These are phyloP conservation scores for Colletotrichum tabaci DNA, from an alignment of 2,329 filamentous ascomycete genomes.

Conservation along the genomic window DNA sequence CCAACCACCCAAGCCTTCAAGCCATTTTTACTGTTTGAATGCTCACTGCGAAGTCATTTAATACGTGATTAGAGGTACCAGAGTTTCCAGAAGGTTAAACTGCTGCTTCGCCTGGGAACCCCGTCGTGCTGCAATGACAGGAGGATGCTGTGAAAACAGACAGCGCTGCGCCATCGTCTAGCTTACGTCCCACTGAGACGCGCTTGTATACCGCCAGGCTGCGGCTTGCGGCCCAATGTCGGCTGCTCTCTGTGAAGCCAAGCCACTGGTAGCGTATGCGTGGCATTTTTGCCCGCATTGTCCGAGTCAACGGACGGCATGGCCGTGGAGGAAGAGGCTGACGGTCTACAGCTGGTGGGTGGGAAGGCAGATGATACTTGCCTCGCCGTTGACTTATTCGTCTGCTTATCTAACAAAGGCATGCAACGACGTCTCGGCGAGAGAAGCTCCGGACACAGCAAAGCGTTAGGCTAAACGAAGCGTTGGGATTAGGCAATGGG, in stretches of 20 bases:
- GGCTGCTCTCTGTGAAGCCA: constrained; percentile 4
- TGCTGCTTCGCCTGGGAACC: background rate
- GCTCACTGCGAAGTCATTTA: background rate
- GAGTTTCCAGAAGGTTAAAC: background rate
- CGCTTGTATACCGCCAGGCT: background rate
- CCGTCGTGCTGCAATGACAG: background rate
- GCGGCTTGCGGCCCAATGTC: constrained; percentile 5
- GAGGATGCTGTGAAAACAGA: background rate
- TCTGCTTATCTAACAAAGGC: background rate
- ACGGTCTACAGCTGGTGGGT: background rate
- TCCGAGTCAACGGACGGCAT: background rate
- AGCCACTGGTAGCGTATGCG: constrained; percentile 4
- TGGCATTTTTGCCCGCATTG: constrained; percentile 18
- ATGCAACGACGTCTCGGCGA: too few species aligned
- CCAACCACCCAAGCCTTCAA: background rate
- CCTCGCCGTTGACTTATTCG: background rate
- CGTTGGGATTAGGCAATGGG: background rate
- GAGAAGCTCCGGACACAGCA: background rate
- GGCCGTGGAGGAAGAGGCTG: background rate
- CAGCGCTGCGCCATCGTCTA: background rate
- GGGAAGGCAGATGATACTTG: background rate
- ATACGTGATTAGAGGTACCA: too few species aligned
- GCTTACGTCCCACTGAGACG: background rate
- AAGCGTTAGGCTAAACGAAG: background rate
- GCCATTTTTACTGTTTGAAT: background rate